Evolutionary conservation across 345 rosid genomes (phyloP).

Genomic region (Boechera divaricarpa): DNA sequence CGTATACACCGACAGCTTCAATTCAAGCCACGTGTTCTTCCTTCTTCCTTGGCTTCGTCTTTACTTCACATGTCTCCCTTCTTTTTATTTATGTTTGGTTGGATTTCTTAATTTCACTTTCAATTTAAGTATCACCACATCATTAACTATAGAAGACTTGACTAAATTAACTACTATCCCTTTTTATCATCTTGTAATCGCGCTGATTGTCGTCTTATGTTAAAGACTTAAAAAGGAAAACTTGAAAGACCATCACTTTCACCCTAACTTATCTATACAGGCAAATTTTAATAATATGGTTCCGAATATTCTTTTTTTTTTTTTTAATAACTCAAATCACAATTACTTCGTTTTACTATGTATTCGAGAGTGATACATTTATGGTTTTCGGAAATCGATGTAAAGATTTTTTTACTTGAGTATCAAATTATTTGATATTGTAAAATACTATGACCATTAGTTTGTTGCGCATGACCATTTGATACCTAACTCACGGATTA

Average conservation of each 20-base stretch:
- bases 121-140: slow-evolving; percentile 20
- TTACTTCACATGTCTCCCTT: slow-evolving; percentile 32
- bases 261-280: background rate
- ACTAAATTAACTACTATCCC: background rate
- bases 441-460: background rate
- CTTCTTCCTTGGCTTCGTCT: slow-evolving; percentile 34
- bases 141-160: slow-evolving; percentile 18
- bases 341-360: background rate
- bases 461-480: background rate
- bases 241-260: slow-evolving; percentile 30
- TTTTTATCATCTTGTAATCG: background rate
- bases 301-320: background rate
- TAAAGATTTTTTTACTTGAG: background rate
- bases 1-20: slow-evolving; percentile 46
- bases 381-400: background rate
- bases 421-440: background rate
- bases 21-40: slow-evolving; percentile 43
- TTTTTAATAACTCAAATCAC: background rate
- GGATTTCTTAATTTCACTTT: slow-evolving; percentile 34
- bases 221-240: background rate
- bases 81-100: slow-evolving; percentile 9
- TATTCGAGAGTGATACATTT: no score
- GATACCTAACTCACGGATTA: background rate
- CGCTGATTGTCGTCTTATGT: background rate
- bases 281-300: background rate